Percentiles rank a stretch among this genome's conserved stretches.
These are phyloP conservation scores for Nigrospora oryzae DNA, from an alignment of 2,329 filamentous ascomycete genomes.

Conservation along the genomic window DNA sequence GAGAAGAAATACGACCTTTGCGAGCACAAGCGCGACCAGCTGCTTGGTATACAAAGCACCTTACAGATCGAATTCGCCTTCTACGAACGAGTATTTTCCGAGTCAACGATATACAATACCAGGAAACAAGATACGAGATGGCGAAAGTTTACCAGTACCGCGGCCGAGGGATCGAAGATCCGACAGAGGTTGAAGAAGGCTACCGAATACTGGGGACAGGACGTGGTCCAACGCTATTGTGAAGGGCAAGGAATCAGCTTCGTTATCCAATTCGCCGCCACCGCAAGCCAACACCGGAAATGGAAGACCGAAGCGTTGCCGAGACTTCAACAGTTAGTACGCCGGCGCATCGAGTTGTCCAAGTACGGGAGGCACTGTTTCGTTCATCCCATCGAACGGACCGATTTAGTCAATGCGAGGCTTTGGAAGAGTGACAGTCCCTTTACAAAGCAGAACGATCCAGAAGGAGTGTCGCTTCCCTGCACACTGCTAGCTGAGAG, in stretches of 20 bases:
- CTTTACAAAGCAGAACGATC: neutral
- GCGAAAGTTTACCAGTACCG: neutral
- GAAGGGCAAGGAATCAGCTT: neutral
- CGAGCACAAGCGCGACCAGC: neutral
- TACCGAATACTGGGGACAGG: neutral
- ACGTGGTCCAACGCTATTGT: neutral
- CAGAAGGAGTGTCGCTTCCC: neutral
- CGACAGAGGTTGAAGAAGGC: neutral
- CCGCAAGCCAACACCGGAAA: neutral
- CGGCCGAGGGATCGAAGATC: neutral
- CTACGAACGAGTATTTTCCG: neutral
- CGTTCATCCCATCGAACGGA: conserved; percentile 1
- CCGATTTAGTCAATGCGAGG: neutral
- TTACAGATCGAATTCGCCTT: conserved; percentile 1
- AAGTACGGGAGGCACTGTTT: neutral
- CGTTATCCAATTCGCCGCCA: neutral
- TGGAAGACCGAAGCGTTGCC: conserved; percentile 1
- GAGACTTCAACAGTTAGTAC: neutral
- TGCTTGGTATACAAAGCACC: neutral
- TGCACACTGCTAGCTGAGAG: neutral
- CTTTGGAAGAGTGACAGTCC: neutral
- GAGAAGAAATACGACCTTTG: neutral
- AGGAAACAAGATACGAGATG: neutral
- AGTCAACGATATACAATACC: neutral
- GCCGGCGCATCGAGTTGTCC: neutral